Conservation (phyloP, 805 yeast genomes). For the Metschnikowia colocasiae region DNA sequence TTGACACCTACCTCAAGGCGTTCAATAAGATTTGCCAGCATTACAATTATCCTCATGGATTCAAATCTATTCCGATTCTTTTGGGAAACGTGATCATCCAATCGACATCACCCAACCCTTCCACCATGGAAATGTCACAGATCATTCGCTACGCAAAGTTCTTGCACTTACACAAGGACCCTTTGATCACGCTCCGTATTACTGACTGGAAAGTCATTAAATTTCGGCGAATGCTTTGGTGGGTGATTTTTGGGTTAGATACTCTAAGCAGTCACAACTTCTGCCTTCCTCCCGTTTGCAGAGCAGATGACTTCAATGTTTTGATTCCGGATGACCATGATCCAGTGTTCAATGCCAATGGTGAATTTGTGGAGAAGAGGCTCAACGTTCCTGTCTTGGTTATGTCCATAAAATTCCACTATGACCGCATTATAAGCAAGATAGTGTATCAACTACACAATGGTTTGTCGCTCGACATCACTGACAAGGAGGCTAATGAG, state of each 20-base stretch:
- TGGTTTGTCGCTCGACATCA: conserved; percentile 40
- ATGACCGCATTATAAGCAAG: conserved; percentile 50
- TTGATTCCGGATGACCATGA: conserved; percentile 50
- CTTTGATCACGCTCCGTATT: conserved; percentile 49
- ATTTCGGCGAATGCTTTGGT: conserved; percentile 58
- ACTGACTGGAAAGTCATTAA: conserved; percentile 48
- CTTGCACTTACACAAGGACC: conserved; percentile 57
- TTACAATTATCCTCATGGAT: conserved; percentile 47
- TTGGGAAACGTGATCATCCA: conserved; percentile 49
- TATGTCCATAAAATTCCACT: conserved; percentile 52
- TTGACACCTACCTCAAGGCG: conserved; percentile 47
- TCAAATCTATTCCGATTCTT: conserved; percentile 39
- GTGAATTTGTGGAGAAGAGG: conserved; percentile 30
- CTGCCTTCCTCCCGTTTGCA: conserved; percentile 52
- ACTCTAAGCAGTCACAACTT: conserved; percentile 53
- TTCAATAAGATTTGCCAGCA: conserved; percentile 49
- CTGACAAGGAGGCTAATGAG: conserved; percentile 40
- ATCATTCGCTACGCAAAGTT: conserved; percentile 55
- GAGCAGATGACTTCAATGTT: conserved; percentile 52
- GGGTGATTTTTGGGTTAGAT: conserved; percentile 62
- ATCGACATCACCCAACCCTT: conserved; percentile 54
- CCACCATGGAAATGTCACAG: conserved; percentile 52
- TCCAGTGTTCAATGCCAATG: conserved; percentile 27
- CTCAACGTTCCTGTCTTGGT: conserved; percentile 47
- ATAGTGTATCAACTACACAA: conserved; percentile 51